Conservation (phyloP, 345 rosid genomes). For the Eucalyptus virginea region DNA sequence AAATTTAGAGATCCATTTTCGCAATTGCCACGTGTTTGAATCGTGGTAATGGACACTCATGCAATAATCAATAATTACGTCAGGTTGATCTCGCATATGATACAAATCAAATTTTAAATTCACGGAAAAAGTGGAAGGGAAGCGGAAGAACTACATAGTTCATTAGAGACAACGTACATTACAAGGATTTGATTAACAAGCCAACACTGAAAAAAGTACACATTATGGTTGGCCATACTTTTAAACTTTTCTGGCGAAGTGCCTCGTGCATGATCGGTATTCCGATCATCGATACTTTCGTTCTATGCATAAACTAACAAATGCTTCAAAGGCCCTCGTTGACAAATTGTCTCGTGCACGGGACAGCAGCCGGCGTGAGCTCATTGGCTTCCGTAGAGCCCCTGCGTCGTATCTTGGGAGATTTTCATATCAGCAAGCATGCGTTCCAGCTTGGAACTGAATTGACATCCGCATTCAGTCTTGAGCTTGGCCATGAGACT, state of each 20-base stretch:
- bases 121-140: not conserved
- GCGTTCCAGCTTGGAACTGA: slow-evolving; percentile 33
- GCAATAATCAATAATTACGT: not conserved
- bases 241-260: not conserved
- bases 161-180: not conserved
- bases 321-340: not conserved
- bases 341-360: not conserved
- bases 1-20: not conserved
- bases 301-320: not conserved
- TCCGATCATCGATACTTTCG: not conserved
- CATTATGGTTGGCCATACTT: not conserved
- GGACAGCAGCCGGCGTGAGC: not conserved
- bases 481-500: slow-evolving; percentile 89
- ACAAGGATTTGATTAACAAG: not conserved
- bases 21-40: not conserved
- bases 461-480: slow-evolving; percentile 94
- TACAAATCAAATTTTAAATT: not conserved
- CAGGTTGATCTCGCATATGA: not conserved
- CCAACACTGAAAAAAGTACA: not conserved
- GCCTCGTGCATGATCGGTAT: not conserved
- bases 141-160: not conserved
- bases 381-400: slow-evolving; percentile 39
- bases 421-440: too few relatives aligned
- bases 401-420: slow-evolving; percentile 24
- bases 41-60: not conserved